Conservation (phyloP, 2,329 filamentous ascomycete species). For the Peltaster fructicola region DNA sequence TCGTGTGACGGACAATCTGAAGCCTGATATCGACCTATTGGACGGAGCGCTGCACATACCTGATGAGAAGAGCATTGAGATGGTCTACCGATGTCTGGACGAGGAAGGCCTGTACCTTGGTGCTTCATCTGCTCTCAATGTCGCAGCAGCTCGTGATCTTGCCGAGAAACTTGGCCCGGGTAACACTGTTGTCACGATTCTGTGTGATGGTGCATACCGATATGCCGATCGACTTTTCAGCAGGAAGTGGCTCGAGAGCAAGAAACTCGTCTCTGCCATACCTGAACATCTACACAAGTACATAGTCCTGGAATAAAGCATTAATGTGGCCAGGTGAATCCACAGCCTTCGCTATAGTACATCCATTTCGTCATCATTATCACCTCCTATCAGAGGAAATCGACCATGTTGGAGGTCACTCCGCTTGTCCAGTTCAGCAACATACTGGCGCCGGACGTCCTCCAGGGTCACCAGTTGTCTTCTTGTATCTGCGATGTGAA, state of each 20-base stretch:
- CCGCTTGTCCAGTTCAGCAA: conserved; percentile 73
- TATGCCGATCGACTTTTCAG: conserved; percentile 93
- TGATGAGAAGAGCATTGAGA: conserved; percentile 89
- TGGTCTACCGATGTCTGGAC: conserved; percentile 92
- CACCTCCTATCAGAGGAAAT: conserved; percentile 51
- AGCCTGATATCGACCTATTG: conserved; percentile 64
- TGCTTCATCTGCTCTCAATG: conserved; percentile 84
- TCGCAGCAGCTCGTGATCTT: conserved; percentile 86
- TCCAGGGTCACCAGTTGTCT: conserved; percentile 70
- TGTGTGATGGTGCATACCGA: conserved; percentile 93
- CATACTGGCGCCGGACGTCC: conserved; percentile 76
- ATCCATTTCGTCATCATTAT: conserved; percentile 22
- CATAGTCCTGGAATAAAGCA: conserved; percentile 73
- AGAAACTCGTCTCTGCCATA: conserved; percentile 65
- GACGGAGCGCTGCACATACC: conserved; percentile 72
- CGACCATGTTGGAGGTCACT: conserved; percentile 77
- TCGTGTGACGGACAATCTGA: conserved; percentile 84
- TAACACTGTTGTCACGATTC: conserved; percentile 78
- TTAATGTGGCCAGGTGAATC: too few relatives aligned
- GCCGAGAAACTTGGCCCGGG: conserved; percentile 79
- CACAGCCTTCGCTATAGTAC: conserved; percentile 12
- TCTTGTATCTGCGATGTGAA: conserved; percentile 27
- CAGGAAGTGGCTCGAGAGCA: conserved; percentile 72
- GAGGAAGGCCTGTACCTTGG: conserved; percentile 93
- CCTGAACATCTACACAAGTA: conserved; percentile 81